Base-by-base conservation (phyloP, 2,329 filamentous ascomycete species). In the Phyllosticta capitalensis region DNA sequence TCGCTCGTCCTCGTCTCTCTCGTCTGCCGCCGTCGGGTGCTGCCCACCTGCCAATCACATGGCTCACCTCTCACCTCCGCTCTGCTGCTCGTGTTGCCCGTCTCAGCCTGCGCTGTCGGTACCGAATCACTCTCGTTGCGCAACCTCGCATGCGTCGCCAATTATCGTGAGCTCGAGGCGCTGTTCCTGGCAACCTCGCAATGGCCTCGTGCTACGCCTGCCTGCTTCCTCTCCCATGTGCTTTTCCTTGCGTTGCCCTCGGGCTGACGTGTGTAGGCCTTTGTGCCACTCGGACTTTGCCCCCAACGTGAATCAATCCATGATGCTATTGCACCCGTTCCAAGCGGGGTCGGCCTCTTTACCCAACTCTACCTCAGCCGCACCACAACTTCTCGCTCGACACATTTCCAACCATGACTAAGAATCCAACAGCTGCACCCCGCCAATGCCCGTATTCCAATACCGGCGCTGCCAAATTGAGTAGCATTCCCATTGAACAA, bases 321-420 rank as follows among this genome's bases (percentile, higher is more conserved):
- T 38, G 30, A 5, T 38, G 49, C 53, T 59, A 54, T 52, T 61
- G 65, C 64, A 61, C 63, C 66, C 64, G 64, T 63, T 60, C 68
- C 64, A 66, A 68, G 62, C 67, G 69, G 69, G 64, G 67, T 65
- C 64, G 66, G 17, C 38, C 17, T 45, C n/a, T n/a, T 45, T 45
- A 14, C 38, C 38, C n/a, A 17, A 17, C 14, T 45, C 17, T 45
- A n/a, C 38, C 38, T 45, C 38, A 45, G 38, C 20, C 50, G 20
- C 50, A 26, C 19, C 45, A 5, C 45, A 9, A n/a, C 3, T 5
- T 4, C 24, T 26, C 24, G 24, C 24, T 26, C 24, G 9, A 38
- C 3, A 17, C 30, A 38, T 38, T 38, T n/a, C 38, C 38, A 45
- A n/a, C 33, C 12, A 3, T 45, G 38, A 45, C 38, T 45, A 45